Percentiles rank a stretch among this genome's conserved stretches.
phyloP scores from a whole-genome alignment of 345 rosid species.

The Sonneratia caseolaris region DNA sequence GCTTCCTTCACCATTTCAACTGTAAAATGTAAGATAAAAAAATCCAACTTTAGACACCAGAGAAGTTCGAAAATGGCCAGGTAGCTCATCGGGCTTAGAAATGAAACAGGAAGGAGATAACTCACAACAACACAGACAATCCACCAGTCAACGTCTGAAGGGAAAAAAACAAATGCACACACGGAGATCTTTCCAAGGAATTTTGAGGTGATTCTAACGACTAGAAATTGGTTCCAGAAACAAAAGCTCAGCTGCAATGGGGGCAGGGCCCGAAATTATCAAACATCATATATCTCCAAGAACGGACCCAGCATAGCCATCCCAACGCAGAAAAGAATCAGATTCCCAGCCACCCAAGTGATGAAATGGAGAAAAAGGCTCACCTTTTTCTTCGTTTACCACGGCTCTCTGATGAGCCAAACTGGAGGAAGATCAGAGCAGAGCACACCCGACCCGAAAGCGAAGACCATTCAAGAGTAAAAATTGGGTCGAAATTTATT shows the following conservation, averaged over 20 bases:
- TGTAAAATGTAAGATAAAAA: neutral
- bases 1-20: slow-evolving; percentile 20
- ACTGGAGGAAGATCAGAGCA: neutral
- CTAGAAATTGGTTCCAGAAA: too few relatives aligned
- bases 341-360: neutral
- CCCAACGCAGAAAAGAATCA: neutral
- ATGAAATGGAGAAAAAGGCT: neutral
- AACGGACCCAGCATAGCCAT: neutral
- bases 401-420: neutral
- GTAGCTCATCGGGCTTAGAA: neutral
- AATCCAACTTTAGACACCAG: neutral
- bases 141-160: too few relatives aligned
- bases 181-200: neutral
- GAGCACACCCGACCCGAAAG: neutral
- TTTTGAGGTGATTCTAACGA: too few relatives aligned
- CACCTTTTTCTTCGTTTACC: neutral
- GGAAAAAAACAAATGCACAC: neutral
- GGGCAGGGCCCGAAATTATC: neutral
- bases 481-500: neutral
- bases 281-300: neutral
- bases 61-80: neutral
- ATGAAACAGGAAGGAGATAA: neutral
- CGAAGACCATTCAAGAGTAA: neutral
- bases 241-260: too few relatives aligned
- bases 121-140: too few relatives aligned